These are phyloP conservation scores for Crithidia mellificae DNA, from an alignment of 208 protist species.

Conservation along the genomic window DNA sequence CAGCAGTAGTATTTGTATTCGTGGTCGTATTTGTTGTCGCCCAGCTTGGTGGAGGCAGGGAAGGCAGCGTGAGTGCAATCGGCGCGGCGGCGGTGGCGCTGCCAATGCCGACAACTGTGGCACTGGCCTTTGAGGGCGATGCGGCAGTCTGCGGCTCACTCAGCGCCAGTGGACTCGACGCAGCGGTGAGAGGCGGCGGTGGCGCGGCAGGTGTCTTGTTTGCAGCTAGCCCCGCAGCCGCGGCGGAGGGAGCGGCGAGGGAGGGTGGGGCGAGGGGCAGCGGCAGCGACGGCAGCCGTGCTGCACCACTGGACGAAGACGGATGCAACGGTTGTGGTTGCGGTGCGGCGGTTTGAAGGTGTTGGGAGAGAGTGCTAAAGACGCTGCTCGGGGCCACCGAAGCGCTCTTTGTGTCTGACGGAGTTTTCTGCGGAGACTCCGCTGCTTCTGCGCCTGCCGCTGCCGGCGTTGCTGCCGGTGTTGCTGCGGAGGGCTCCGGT, in stretches of 20 bases:
- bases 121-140: neutral
- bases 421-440: conserved; percentile 20
- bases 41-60: conserved; percentile 29
- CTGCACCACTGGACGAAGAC: neutral
- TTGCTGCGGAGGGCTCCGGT: neutral
- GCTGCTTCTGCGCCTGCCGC: neutral
- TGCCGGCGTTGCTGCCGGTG: neutral
- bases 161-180: neutral
- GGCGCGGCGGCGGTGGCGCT: neutral
- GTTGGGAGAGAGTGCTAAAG: conserved; percentile 86
- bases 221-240: too few species aligned
- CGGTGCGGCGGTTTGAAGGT: conserved; percentile 35
- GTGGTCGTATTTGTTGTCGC: neutral
- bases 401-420: conserved; percentile 24
- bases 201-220: too few species aligned
- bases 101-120: neutral
- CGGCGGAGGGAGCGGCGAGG: neutral
- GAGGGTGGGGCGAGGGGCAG: conserved; percentile 7
- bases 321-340: neutral
- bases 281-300: neutral
- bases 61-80: conserved; percentile 7
- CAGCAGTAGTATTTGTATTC: neutral
- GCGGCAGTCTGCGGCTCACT: neutral
- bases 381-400: conserved; percentile 52
- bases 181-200: too few species aligned